Percentiles rank a stretch among this genome's conserved stretches.
These are phyloP conservation scores for Alternaria sp. DNA, from an alignment of 2,329 filamentous ascomycete species.

Conservation along the genomic window DNA sequence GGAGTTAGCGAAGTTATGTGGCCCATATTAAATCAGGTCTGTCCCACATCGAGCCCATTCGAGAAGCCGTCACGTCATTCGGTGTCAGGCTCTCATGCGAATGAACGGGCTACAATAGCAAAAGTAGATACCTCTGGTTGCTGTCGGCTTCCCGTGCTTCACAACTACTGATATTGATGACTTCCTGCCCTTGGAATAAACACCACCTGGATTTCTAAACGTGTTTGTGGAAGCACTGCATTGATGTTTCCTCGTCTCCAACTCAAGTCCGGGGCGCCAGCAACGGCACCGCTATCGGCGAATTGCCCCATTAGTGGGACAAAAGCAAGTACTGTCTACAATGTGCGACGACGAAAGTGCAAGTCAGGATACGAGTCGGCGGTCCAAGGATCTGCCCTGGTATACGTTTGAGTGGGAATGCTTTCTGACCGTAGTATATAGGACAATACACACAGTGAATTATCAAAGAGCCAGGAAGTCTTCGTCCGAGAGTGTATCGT, in stretches of 20 bases:
- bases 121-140: no score
- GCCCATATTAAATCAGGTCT: neutral
- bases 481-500: neutral
- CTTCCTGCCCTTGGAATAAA: neutral
- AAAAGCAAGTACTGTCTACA: neutral
- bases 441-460: neutral
- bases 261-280: neutral
- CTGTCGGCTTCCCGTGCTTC: neutral
- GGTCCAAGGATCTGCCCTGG: neutral
- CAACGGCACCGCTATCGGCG: neutral
- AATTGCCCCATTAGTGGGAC: neutral
- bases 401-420: neutral
- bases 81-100: no score
- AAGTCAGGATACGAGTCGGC: neutral
- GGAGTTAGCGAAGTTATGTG: neutral
- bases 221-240: neutral
- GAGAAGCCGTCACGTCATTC: no score
- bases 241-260: neutral
- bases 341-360: neutral
- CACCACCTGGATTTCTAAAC: neutral
- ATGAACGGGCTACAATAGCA: no score
- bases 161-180: neutral
- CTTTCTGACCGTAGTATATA: neutral
- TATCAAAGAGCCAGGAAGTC: neutral
- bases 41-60: no score